These are phyloP conservation scores for Russula lepida DNA, from an alignment of 768 basidiomycete species.

Conservation along the genomic window DNA sequence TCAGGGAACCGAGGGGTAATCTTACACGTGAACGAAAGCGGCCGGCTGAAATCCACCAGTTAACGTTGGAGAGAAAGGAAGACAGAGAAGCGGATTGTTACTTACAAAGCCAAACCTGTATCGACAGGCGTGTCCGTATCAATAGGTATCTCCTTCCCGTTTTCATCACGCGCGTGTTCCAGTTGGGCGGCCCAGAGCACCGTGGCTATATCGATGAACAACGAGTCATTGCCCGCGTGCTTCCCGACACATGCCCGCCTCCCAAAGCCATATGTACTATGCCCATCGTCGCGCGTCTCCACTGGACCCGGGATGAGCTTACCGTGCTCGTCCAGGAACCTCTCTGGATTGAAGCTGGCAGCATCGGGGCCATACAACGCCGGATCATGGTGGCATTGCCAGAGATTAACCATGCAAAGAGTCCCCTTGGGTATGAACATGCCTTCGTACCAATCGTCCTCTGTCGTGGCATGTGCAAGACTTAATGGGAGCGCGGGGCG, in stretches of 20 bases:
- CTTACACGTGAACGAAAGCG: neutral
- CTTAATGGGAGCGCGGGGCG: neutral
- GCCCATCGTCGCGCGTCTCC: slow-evolving; percentile 14
- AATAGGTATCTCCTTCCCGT: slow-evolving; percentile 8
- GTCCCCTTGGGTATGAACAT: slow-evolving; percentile 31
- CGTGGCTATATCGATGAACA: slow-evolving; percentile 21
- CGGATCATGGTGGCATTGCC: slow-evolving; percentile 2
- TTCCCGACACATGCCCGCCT: slow-evolving; percentile 20
- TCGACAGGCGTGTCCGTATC: neutral
- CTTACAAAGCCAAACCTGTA: slow-evolving; percentile 14
- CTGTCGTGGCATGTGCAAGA: slow-evolving; percentile 3
- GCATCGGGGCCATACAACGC: slow-evolving; percentile 16
- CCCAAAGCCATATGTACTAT: slow-evolving; percentile 18
- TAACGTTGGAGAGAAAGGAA: neutral
- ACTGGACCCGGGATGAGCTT: neutral
- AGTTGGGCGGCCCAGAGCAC: slow-evolving; percentile 20
- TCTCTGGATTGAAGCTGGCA: slow-evolving; percentile 18
- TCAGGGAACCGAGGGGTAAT: neutral
- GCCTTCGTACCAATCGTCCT: slow-evolving; percentile 23
- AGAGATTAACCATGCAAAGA: slow-evolving; percentile 26
- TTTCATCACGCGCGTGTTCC: slow-evolving; percentile 4
- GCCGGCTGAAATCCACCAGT: neutral
- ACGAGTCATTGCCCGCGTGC: slow-evolving; percentile 16
- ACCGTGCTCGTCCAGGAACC: slow-evolving; percentile 14
- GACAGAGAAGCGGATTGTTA: neutral